Evolutionary conservation across 2,329 filamentous ascomycete genomes (phyloP), one percentile per base, ranked within the genome.

Genomic region (Nothopassalora personata): DNA sequence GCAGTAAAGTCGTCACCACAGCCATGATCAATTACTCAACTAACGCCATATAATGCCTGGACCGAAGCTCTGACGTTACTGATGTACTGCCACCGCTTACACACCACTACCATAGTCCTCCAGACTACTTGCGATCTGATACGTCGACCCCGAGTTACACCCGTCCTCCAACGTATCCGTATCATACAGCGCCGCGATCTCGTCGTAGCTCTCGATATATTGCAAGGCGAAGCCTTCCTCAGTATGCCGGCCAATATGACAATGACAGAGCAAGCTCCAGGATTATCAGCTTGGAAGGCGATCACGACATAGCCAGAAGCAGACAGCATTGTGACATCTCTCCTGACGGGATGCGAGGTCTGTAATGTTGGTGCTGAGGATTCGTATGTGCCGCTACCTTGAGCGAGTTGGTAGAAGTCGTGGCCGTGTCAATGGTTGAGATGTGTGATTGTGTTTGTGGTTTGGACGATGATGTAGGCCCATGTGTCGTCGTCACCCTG

Each of bases 391-490:
- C 74, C 72, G 8, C 60, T 58, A 4, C 76, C 76, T 2, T 64
- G 58, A 8, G 72, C 75, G 3, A 79, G 64, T 30, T 77, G 67
- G 64, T 73, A 78, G 62, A 77, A 78, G 63, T 79, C 76, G 63
- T 79, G 77, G 18, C 77, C 75, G 68, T 79, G 76, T 5, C 78
- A 60, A 65, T 75, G 73, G 72, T 79, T 78, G 1, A 76, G 50
- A 61, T 63, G 58, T 65, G 67, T 66, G 70, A 77, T 66, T 4
- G 69, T 67, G 51, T 72, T 60, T 4, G 60, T 58, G 6, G 63
- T 70, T 61, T 78, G 73, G 57, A 78, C 77, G 52, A 78, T 72
- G 65, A 76, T 72, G 62, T 76, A 75, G 60, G 75, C 71, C 64
- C 64, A 66, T n/a, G 48, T 53, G 13, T 31, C 27, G 11, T 18